These are phyloP conservation scores for Cubamyces lactineus DNA, from an alignment of 768 basidiomycete species.

Conservation along the genomic window DNA sequence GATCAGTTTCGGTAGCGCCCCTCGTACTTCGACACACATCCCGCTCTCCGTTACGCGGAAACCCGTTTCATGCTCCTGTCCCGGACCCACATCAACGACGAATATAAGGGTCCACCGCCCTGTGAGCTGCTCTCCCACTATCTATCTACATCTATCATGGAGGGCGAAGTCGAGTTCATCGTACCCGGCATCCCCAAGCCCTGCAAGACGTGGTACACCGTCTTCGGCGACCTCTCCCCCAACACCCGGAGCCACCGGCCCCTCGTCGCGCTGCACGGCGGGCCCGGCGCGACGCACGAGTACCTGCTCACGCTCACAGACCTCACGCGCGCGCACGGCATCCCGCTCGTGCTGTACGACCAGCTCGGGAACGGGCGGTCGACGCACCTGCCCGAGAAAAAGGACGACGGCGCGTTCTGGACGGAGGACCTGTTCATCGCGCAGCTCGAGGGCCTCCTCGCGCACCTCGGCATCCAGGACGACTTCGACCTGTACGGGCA, in stretches of 20 bases:
- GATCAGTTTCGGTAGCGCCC: no score
- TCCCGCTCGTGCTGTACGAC: slow-evolving; percentile 56
- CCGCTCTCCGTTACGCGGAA: background rate
- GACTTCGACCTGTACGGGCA: slow-evolving; percentile 48
- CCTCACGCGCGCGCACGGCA: slow-evolving; percentile 39
- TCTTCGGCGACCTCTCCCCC: slow-evolving; percentile 44
- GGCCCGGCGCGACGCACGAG: slow-evolving; percentile 50
- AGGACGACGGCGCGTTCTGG: slow-evolving; percentile 49
- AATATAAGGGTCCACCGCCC: background rate
- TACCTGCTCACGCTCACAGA: slow-evolving; percentile 46
- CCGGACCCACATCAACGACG: background rate
- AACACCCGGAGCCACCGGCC: slow-evolving; percentile 39
- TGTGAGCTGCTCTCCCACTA: background rate
- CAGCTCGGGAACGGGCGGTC: slow-evolving; percentile 59
- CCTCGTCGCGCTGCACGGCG: slow-evolving; percentile 56
- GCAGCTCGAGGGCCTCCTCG: slow-evolving; percentile 48
- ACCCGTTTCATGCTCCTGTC: background rate
- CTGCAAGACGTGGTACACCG: slow-evolving; percentile 49
- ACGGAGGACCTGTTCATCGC: slow-evolving; percentile 52
- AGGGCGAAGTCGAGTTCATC: slow-evolving; percentile 16
- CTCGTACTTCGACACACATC: background rate
- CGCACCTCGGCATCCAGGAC: slow-evolving; percentile 47
- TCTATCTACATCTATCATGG: background rate
- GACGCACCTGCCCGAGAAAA: slow-evolving; percentile 55
- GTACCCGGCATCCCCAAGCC: slow-evolving; percentile 22